These are phyloP conservation scores for Podospora didyma DNA, from an alignment of 495 filamentous ascomycete species.

Conservation along the genomic window DNA sequence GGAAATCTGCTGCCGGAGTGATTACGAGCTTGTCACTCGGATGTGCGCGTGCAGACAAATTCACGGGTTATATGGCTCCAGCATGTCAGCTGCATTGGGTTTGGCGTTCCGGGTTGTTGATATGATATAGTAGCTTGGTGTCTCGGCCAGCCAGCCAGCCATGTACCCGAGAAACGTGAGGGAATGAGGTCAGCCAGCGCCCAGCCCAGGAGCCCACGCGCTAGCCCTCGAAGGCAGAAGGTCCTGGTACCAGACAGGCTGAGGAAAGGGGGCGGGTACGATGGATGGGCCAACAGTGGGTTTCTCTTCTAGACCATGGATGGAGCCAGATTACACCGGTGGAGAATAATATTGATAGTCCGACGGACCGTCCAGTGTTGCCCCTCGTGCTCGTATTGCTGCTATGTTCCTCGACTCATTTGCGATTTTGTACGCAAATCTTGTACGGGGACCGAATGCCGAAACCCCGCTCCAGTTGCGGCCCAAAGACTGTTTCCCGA, in stretches of 20 bases:
- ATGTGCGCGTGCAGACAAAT: slow-evolving; percentile 11
- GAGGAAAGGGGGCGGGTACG: neutral
- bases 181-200: neutral
- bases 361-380: too few species aligned
- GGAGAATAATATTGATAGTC: too few species aligned
- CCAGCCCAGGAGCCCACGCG: too few species aligned
- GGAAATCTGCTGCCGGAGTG: slow-evolving; percentile 57
- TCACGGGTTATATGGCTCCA: slow-evolving; percentile 6
- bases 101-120: slow-evolving; percentile 29
- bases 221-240: too few species aligned
- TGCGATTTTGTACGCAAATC: too few species aligned
- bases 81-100: slow-evolving; percentile 27
- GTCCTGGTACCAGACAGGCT: neutral
- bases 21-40: slow-evolving; percentile 1
- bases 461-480: neutral
- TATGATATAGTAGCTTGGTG: slow-evolving; percentile 19
- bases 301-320: neutral
- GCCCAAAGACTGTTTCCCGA: neutral
- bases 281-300: too few species aligned
- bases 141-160: slow-evolving; percentile 5
- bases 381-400: too few species aligned
- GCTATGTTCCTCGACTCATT: too few species aligned
- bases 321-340: too few species aligned
- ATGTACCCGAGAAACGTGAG: slow-evolving; percentile 1
- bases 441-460: slow-evolving; percentile 1